Base-by-base conservation (phyloP, 306 rosid species). In the Castanea crenata region DNA sequence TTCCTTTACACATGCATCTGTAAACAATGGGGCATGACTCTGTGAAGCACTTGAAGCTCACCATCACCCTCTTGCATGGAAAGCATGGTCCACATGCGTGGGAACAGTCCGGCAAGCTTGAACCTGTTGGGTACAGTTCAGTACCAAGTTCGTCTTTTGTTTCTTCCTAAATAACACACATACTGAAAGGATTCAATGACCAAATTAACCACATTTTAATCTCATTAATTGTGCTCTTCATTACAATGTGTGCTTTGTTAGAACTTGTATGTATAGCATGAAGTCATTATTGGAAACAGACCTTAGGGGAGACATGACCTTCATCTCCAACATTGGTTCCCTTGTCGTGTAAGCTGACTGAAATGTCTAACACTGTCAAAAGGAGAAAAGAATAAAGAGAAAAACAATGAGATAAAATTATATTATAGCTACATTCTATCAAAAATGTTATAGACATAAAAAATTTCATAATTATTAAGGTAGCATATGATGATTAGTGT, bases 61-160 rank as follows among this genome's bases (percentile, higher is more conserved):
- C 90, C 90, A 80, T 89, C 78, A 92, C 99, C 86, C 99, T 91
- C 84, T 92, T 92, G 85, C 99, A 95, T 0, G 99, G 99, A 41
- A 84, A 91, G 69, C 99, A 95, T 21, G 98, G 91, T 41, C 99
- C 99, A 62, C 99, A 92, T 23, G 99, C 99, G 79, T 90, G 99
- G 7, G 97, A 89, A 64, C 99, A 95, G 83, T 95, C 96, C 31
- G 99, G 98, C 83, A 95, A 82, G 78, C 82, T 91, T 13, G 98
- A 95, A 2, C 97, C 98, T 0, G 87, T 91, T 55, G 91, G 91
- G 81, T 81, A 89, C n/a, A 84, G 76, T 73, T 92, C 96, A 91
- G 81, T 87, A 55, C 78, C 88, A 52, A 73, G 14, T 6, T 76
- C 88, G 74, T 80, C 87, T 54, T 75, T 80, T 82, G 58, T 81